Conservation (phyloP, 768 basidiomycete species). For the Amanita pseudoporphyria region DNA sequence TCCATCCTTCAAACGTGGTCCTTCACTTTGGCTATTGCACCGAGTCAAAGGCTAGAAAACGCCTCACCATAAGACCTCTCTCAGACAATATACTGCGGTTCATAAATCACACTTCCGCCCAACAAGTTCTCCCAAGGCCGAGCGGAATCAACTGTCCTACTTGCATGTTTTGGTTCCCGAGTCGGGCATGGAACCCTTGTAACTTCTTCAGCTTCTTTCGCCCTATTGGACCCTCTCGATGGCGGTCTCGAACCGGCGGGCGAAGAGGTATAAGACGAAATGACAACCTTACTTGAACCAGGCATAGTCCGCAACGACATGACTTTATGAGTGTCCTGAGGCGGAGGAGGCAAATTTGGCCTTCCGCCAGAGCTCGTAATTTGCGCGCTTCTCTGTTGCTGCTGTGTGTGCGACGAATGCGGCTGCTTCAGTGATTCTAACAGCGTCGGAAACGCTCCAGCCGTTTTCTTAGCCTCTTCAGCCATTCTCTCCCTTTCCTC, state of each 20-base stretch:
- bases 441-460: slow-evolving; percentile 57
- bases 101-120: slow-evolving; percentile 24
- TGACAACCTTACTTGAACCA: slow-evolving; percentile 35
- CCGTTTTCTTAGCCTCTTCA: slow-evolving; percentile 38
- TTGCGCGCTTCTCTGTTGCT: not conserved
- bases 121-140: slow-evolving; percentile 38
- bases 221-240: slow-evolving; percentile 15
- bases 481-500: slow-evolving; percentile 34
- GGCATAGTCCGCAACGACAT: slow-evolving; percentile 35
- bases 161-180: slow-evolving; percentile 26
- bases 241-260: slow-evolving; percentile 26
- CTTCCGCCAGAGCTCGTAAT: not conserved
- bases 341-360: slow-evolving; percentile 16
- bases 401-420: slow-evolving; percentile 1
- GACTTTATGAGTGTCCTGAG: slow-evolving; percentile 40
- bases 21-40: not conserved
- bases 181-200: slow-evolving; percentile 31
- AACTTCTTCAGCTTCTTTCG: slow-evolving; percentile 16
- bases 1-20: not conserved
- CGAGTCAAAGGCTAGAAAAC: not conserved
- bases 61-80: not conserved
- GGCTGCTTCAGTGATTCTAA: slow-evolving; percentile 10
- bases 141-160: slow-evolving; percentile 14
- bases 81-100: slow-evolving; percentile 14
- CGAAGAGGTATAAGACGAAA: slow-evolving; percentile 43